Conservation (phyloP, 2,329 filamentous ascomycete species). For the Biscogniauxia mediterranea region DNA sequence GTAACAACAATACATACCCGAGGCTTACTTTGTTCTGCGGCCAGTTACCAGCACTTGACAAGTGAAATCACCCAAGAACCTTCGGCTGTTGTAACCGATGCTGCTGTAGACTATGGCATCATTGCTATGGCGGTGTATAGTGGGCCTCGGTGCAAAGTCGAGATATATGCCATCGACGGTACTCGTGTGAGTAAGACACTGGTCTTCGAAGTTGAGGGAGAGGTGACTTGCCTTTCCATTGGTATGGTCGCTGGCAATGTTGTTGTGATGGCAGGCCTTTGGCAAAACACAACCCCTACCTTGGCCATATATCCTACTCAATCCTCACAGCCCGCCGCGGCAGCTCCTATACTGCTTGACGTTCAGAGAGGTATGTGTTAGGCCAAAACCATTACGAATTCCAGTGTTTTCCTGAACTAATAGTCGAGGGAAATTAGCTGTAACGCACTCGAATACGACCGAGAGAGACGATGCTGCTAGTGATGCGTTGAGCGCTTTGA, state of each 20-base stretch:
- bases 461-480: slow-evolving; percentile 5
- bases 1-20: slow-evolving; percentile 10
- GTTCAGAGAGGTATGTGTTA: slow-evolving; percentile 16
- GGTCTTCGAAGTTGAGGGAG: slow-evolving; percentile 40
- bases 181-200: slow-evolving; percentile 29
- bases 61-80: slow-evolving; percentile 33
- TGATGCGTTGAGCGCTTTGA: slow-evolving; percentile 41
- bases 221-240: slow-evolving; percentile 47
- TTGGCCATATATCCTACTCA: slow-evolving; percentile 22
- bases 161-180: slow-evolving; percentile 38
- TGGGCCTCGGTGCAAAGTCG: slow-evolving; percentile 37
- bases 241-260: slow-evolving; percentile 12
- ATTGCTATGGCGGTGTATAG: slow-evolving; percentile 45
- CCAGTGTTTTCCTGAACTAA: not conserved
- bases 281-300: slow-evolving; percentile 13
- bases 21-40: slow-evolving; percentile 15
- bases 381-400: not conserved
- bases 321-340: not conserved
- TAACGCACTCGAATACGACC: not conserved
- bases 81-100: slow-evolving; percentile 39
- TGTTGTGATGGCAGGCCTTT: slow-evolving; percentile 26
- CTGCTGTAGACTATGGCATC: slow-evolving; percentile 37
- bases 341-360: slow-evolving; percentile 8
- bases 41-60: slow-evolving; percentile 30
- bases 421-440: not conserved